phyloP scores from a whole-genome alignment of 176 grass and related monocot genomes.

The Hordeum vulgare region DNA sequence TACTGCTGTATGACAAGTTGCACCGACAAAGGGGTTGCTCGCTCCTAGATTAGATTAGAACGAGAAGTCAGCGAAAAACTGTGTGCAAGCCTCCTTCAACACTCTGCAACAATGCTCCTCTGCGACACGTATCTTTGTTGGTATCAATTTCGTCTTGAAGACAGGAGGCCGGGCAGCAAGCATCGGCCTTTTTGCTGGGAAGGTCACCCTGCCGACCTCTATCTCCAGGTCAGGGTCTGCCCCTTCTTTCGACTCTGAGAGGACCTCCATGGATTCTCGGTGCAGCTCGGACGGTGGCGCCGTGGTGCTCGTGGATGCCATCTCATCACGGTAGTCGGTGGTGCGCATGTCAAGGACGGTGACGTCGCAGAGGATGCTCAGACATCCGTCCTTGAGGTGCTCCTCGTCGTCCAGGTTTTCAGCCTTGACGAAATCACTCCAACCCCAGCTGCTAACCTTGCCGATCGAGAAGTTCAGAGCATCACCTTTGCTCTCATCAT shows the following conservation, averaged over 20 bases:
- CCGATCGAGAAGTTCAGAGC: not conserved
- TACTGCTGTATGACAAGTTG: not conserved
- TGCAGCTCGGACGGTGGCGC: not conserved
- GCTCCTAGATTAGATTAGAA: too few relatives aligned
- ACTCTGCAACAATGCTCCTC: too few relatives aligned
- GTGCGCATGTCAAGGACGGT: not conserved
- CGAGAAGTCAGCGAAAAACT: too few relatives aligned
- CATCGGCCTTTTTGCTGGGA: too few relatives aligned
- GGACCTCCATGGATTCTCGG: not conserved
- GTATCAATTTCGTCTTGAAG: not conserved
- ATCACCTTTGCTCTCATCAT: not conserved
- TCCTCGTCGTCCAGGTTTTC: not conserved
- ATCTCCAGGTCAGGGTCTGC: not conserved
- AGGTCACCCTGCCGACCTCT: too few relatives aligned
- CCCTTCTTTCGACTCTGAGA: not conserved
- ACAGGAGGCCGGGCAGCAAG: not conserved
- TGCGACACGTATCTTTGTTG: not conserved
- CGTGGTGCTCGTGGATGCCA: not conserved
- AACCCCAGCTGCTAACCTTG: not conserved
- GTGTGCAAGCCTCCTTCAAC: too few relatives aligned
- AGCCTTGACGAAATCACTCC: not conserved
- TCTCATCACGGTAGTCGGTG: not conserved
- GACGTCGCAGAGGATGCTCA: not conserved
- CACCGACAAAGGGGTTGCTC: too few relatives aligned
- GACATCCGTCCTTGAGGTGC: not conserved